Conservation (phyloP, 1,139 yeast genomes). For the Saccharomyces pastorianus region DNA sequence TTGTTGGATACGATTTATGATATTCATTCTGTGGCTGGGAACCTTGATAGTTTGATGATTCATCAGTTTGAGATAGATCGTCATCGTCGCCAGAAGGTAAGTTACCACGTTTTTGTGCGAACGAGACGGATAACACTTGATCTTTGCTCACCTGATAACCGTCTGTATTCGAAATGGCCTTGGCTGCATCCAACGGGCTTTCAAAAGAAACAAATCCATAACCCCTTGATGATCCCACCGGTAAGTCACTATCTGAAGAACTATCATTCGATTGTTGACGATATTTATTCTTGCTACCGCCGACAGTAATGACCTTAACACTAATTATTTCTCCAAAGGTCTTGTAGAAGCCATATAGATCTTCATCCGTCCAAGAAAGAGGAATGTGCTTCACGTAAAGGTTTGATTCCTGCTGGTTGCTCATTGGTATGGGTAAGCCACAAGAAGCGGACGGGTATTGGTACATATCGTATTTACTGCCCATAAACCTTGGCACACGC, state of each 20-base stretch:
- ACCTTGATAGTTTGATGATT: background rate
- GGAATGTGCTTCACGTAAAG: slow-evolving; percentile 31
- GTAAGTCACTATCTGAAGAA: slow-evolving; percentile 7
- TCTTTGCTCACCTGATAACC: slow-evolving; percentile 25
- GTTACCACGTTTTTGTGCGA: slow-evolving; percentile 24
- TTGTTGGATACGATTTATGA: background rate
- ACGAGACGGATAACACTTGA: slow-evolving; percentile 26
- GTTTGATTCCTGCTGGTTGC: slow-evolving; percentile 31
- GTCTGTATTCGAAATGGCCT: slow-evolving; percentile 40
- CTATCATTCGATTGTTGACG: slow-evolving; percentile 1
- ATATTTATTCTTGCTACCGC: slow-evolving; percentile 26
- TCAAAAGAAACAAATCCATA: slow-evolving; percentile 47
- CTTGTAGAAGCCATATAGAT: slow-evolving; percentile 24
- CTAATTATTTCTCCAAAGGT: slow-evolving; percentile 40
- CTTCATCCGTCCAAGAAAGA: slow-evolving; percentile 27
- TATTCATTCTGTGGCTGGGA: background rate
- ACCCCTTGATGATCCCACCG: slow-evolving; percentile 36
- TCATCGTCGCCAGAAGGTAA: background rate
- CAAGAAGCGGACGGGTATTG: slow-evolving; percentile 7
- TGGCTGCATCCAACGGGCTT: slow-evolving; percentile 40
- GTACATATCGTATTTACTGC: slow-evolving; percentile 6
- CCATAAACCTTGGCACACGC: slow-evolving; percentile 4
- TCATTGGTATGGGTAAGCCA: slow-evolving; percentile 27
- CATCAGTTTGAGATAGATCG: background rate
- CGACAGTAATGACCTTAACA: slow-evolving; percentile 42